phyloP scores from a whole-genome alignment of 2,329 filamentous ascomycete species.

The Sporothrix luriei region DNA sequence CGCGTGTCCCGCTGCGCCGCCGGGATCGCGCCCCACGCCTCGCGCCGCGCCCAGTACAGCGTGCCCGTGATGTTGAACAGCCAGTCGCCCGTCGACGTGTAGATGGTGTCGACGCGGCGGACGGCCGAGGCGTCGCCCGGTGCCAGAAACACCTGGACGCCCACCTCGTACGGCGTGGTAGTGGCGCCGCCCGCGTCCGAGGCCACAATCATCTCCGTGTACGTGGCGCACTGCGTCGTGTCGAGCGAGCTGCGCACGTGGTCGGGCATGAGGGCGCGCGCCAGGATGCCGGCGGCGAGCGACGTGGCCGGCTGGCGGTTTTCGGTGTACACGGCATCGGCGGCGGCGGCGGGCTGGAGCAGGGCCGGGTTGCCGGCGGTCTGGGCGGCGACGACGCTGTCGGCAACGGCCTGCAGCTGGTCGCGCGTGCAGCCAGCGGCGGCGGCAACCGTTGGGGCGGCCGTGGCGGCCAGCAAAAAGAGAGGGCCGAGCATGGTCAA shows the following conservation, averaged over 20 bases:
- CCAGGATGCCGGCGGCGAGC: slow-evolving; percentile 39
- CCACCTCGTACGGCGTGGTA: slow-evolving; percentile 46
- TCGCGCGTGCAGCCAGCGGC: slow-evolving; percentile 35
- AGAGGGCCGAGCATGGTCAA: slow-evolving; percentile 4
- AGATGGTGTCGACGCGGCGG: slow-evolving; percentile 10
- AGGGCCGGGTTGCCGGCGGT: slow-evolving; percentile 34
- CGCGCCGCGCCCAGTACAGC: slow-evolving; percentile 42
- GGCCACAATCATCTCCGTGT: slow-evolving; percentile 47
- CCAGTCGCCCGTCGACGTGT: slow-evolving; percentile 41
- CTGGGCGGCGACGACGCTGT: slow-evolving; percentile 37
- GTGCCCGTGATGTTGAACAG: slow-evolving; percentile 45
- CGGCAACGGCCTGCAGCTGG: slow-evolving; percentile 35
- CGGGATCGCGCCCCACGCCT: slow-evolving; percentile 39
- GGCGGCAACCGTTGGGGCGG: neutral
- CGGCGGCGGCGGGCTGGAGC: slow-evolving; percentile 29
- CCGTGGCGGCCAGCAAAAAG: slow-evolving; percentile 13
- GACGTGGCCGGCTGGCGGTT: slow-evolving; percentile 31
- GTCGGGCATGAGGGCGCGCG: slow-evolving; percentile 41
- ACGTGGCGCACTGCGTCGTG: slow-evolving; percentile 44
- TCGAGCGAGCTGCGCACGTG: slow-evolving; percentile 44
- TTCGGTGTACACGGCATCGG: slow-evolving; percentile 30
- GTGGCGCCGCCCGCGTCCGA: too few relatives aligned
- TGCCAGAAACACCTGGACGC: slow-evolving; percentile 44
- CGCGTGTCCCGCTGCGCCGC: slow-evolving; percentile 38
- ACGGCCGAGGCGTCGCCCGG: neutral